phyloP scores from a whole-genome alignment of 2,329 filamentous ascomycete species.

The Microcera coccophila region DNA sequence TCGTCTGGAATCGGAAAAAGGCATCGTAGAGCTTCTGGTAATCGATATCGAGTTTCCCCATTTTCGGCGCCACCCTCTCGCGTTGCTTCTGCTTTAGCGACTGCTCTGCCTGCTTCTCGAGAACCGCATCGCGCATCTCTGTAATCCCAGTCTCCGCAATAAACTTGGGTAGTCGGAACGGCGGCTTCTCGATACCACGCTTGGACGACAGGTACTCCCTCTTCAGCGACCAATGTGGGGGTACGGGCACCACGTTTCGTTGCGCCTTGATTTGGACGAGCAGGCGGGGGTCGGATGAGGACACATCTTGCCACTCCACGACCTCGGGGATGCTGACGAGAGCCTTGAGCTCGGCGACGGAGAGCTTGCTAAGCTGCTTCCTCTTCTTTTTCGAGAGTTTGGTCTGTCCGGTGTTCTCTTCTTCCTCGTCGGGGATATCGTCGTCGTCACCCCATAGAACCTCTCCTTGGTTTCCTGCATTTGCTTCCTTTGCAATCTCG shows the following conservation, averaged over 20 bases:
- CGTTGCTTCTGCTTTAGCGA: constrained; percentile 92
- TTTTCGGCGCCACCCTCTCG: constrained; percentile 89
- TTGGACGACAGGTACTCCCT: constrained; percentile 97
- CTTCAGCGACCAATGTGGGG: constrained; percentile 91
- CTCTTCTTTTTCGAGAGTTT: constrained; percentile 92
- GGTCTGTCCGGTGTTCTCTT: constrained; percentile 58
- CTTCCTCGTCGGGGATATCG: constrained; percentile 81
- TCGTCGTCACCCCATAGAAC: constrained; percentile 80
- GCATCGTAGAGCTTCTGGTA: constrained; percentile 98
- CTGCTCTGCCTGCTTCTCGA: constrained; percentile 93
- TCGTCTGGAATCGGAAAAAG: constrained; percentile 97
- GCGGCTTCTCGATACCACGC: constrained; percentile 90
- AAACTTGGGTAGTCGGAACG: constrained; percentile 90
- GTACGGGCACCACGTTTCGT: constrained; percentile 92
- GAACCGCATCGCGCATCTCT: constrained; percentile 93
- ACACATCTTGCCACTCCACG: constrained; percentile 96
- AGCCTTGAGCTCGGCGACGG: constrained; percentile 92
- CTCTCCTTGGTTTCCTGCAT: constrained; percentile 73
- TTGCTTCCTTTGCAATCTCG: constrained; percentile 59
- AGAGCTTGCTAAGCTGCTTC: constrained; percentile 87
- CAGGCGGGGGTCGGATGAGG: constrained; percentile 80
- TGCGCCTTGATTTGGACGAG: constrained; percentile 93
- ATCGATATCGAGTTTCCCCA: constrained; percentile 96
- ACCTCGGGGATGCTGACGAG: constrained; percentile 87
- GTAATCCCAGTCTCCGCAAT: constrained; percentile 96